Conservation (phyloP, 176 grass and related monocot species). For the Cymbopogon citratus region DNA sequence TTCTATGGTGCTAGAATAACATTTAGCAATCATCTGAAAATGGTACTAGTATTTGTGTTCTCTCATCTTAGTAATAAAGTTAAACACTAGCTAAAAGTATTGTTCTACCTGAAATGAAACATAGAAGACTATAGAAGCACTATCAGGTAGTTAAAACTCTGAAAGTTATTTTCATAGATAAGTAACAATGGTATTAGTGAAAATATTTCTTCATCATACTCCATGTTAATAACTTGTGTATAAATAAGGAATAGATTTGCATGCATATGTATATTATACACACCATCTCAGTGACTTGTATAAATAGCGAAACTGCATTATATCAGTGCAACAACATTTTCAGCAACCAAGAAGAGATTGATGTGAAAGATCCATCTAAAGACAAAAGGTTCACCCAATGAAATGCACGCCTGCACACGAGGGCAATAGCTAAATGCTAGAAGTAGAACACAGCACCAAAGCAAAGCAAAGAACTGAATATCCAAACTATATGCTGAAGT, state of each 20-base stretch:
- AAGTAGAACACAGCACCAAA: not conserved
- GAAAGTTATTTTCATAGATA: not conserved
- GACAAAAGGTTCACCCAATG: not conserved
- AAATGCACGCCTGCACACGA: not conserved
- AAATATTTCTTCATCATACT: not conserved
- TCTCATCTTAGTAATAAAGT: not conserved
- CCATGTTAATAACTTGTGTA: not conserved
- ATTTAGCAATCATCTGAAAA: not conserved
- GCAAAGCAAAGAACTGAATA: not conserved
- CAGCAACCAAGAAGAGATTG: too few species aligned
- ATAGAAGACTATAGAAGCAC: too few species aligned
- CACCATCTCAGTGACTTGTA: not conserved
- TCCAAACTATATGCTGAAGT: not conserved
- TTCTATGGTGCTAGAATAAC: not conserved
- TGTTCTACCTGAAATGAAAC: not conserved
- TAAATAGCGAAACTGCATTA: not conserved
- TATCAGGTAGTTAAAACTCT: not conserved
- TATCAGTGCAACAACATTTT: not conserved
- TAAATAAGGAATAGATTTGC: not conserved
- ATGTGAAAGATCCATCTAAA: not conserved
- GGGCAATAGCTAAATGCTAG: not conserved
- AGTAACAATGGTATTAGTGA: not conserved
- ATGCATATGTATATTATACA: not conserved
- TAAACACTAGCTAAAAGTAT: not conserved
- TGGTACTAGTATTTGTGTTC: not conserved